Evolutionary conservation across 164 flowering plant species (phyloP).

Genomic region (Pachysandra terminalis): DNA sequence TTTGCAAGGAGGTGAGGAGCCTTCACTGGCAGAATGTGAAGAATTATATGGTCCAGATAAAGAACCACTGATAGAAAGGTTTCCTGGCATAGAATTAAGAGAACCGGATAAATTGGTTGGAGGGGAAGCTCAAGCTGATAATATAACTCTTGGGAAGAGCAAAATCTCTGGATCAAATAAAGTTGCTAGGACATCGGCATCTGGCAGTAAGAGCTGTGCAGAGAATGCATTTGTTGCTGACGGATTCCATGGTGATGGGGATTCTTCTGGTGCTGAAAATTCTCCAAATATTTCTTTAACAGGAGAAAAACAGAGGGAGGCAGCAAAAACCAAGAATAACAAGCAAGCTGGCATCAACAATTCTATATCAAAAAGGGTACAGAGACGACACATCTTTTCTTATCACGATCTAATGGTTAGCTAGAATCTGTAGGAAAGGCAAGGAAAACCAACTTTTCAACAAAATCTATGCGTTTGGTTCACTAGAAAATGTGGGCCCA

Average conservation of each 20-base stretch:
- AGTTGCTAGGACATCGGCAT: conserved; percentile 9
- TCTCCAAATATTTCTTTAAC: conserved; percentile 26
- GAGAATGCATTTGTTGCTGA: conserved; percentile 11
- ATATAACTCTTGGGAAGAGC: conserved; percentile 15
- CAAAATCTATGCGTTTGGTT: no score
- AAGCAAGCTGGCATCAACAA: conserved; percentile 32
- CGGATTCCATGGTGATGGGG: conserved; percentile 9
- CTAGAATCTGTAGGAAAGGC: no score
- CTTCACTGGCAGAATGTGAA: conserved; percentile 68
- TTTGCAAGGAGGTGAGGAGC: conserved; percentile 39
- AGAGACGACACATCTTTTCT: background rate
- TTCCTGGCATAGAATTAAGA: conserved; percentile 22
- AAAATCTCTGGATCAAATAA: conserved; percentile 15
- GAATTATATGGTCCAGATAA: conserved; percentile 81
- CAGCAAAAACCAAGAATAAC: conserved; percentile 22
- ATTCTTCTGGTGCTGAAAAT: conserved; percentile 28
- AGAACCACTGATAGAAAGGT: conserved; percentile 42
- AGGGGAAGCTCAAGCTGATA: conserved; percentile 18
- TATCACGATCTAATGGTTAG: background rate
- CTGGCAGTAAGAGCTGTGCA: conserved; percentile 17
- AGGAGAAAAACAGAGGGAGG: conserved; percentile 30
- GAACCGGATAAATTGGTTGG: conserved; percentile 16
- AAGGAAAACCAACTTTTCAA: no score
- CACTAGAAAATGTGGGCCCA: no score
- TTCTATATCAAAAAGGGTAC: conserved; percentile 62